Evolutionary conservation across 768 basidiomycete genomes (phyloP), one percentile per base, ranked within the genome.

Genomic region (Punctularia strigosozonata): DNA sequence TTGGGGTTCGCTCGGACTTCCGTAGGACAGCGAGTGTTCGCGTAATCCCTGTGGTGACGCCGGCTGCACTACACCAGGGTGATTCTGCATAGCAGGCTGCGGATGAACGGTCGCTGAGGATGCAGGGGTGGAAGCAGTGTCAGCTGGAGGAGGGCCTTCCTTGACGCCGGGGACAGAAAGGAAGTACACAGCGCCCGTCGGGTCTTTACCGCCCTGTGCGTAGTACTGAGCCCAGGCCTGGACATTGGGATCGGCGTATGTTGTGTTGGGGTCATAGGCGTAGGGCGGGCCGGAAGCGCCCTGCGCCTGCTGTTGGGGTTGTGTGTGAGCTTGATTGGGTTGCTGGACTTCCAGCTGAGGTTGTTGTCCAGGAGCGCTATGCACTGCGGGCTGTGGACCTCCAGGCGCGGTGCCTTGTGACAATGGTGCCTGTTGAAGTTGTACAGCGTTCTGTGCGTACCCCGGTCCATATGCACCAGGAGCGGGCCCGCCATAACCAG

Each of bases 151-250:
- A 18, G 54, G 48, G 4, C 47, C 56, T 38, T 73, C 75, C 48
- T 73, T 78, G 31, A 88, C 65, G 2, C 83, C 85, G 5, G 84
- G 85, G 1, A 88, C 75, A 2, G 74, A 76, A 36, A 80, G 58
- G 49, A 90, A 90, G 59, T 90, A 90, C 26, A 88, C 80, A 6
- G 79, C 64, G 6, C 87, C 87, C 4, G 80, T 75, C 0, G 65
- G 55, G 42, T 88, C 86, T 33, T 58, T 72, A 3, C 86, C 86
- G 19, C 87, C 87, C 43, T 79, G 73, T 1, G 78, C 77, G 52
- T 89, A 89, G 56, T 90, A 90, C 47, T 77, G 71, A 5, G 83
- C 86, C 86, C 86, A 89, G 0, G 81, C 82, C 52, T 88, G 85
- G 17, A 79, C 84, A 45, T 86, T 86, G 39, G 76, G 72, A 53